These are phyloP conservation scores for Aspergillus latus DNA, from an alignment of 2,329 filamentous ascomycete species.

Conservation along the genomic window DNA sequence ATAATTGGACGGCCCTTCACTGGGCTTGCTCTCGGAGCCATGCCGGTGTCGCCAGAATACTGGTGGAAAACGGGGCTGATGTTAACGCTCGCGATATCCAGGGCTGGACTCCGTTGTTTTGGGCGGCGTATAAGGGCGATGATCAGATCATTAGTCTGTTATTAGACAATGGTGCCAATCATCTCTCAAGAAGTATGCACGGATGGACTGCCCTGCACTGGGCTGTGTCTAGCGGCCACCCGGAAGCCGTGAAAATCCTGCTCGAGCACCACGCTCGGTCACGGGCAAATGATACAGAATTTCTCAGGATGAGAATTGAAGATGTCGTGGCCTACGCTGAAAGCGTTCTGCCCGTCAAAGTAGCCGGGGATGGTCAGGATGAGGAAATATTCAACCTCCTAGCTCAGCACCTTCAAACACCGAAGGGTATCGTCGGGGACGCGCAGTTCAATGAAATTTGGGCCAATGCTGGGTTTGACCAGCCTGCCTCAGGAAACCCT, in stretches of 20 bases:
- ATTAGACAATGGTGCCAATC: neutral
- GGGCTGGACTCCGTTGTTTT: neutral
- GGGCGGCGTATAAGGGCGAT: neutral
- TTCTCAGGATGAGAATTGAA: neutral
- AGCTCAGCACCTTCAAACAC: constrained; percentile 1
- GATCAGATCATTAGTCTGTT: neutral
- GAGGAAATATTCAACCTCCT: neutral
- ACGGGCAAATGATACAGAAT: neutral
- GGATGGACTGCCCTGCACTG: neutral
- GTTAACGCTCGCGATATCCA: neutral
- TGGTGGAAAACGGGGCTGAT: neutral
- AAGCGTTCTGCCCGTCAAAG: neutral
- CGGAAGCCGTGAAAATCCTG: neutral
- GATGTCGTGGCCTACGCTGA: neutral
- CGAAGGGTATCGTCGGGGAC: neutral
- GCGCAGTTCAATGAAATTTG: constrained; percentile 7
- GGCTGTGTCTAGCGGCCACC: neutral
- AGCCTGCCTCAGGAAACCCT: neutral
- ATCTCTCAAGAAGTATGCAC: neutral
- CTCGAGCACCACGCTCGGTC: neutral
- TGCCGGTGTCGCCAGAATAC: neutral
- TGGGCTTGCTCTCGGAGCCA: constrained; percentile 8
- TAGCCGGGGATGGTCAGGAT: neutral
- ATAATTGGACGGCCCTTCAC: constrained; percentile 14
- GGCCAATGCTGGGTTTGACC: neutral